phyloP scores from a whole-genome alignment of 306 rosid genomes.

The Cicer bijugum region DNA sequence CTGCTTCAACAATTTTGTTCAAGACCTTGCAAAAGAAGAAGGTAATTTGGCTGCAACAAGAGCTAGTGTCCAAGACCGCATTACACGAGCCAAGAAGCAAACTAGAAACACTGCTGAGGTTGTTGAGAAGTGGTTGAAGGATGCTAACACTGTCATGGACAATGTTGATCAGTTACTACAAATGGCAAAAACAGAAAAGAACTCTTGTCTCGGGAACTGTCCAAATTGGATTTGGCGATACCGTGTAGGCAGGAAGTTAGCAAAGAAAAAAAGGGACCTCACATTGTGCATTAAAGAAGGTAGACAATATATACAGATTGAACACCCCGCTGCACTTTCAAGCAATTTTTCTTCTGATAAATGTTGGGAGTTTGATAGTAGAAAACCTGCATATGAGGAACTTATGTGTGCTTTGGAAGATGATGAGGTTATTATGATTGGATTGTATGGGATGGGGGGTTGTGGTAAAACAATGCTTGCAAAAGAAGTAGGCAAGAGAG shows the following conservation, averaged over 20 bases:
- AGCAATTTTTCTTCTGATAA: neutral
- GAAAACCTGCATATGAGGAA: conserved; percentile 27
- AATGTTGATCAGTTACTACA: conserved; percentile 23
- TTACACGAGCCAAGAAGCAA: conserved; percentile 20
- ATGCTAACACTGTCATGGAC: neutral
- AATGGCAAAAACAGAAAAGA: conserved; percentile 10
- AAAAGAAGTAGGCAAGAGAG: conserved; percentile 29
- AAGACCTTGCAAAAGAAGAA: conserved; percentile 33
- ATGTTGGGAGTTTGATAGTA: conserved; percentile 5
- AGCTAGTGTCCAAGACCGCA: conserved; percentile 20
- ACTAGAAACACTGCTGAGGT: conserved; percentile 9
- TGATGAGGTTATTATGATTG: conserved; percentile 27
- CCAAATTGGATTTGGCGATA: conserved; percentile 32
- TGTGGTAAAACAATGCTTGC: conserved; percentile 40
- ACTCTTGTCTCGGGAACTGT: conserved; percentile 9
- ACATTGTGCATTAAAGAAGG: neutral
- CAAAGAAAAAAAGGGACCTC: neutral
- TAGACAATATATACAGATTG: conserved; percentile 3
- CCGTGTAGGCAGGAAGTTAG: conserved; percentile 17
- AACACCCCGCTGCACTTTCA: conserved; percentile 20
- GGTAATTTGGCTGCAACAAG: neutral
- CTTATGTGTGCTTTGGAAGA: conserved; percentile 34
- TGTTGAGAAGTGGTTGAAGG: conserved; percentile 37
- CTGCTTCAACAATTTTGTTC: conserved; percentile 30
- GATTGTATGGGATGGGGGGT: conserved; percentile 38